phyloP scores from a whole-genome alignment of 805 yeast genomes.

The Candida mattraensis region DNA sequence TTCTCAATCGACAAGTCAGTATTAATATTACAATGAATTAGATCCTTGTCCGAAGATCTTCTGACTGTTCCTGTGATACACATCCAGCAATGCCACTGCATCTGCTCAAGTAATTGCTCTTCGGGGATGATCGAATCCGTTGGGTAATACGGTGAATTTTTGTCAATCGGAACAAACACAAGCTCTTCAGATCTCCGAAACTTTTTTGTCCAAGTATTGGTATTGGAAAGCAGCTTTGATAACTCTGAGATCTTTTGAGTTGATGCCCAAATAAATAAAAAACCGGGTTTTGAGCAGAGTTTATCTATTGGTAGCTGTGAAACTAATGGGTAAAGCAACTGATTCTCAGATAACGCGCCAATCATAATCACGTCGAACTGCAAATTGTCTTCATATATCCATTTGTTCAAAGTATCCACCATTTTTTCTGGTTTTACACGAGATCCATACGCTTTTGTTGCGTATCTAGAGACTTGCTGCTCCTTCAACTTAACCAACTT shows the following conservation, averaged over 20 bases:
- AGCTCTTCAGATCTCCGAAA: constrained; percentile 90
- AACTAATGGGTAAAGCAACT: constrained; percentile 61
- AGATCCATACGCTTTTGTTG: constrained; percentile 66
- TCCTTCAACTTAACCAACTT: constrained; percentile 64
- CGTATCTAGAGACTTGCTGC: constrained; percentile 51
- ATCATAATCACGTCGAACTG: constrained; percentile 91
- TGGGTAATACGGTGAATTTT: constrained; percentile 66
- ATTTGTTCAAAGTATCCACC: constrained; percentile 53
- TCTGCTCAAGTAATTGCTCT: constrained; percentile 57
- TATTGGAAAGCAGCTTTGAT: constrained; percentile 44
- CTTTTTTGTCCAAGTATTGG: constrained; percentile 48
- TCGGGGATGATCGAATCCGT: constrained; percentile 44
- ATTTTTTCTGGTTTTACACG: constrained; percentile 54
- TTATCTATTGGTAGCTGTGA: constrained; percentile 67
- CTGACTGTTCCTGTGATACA: constrained; percentile 94
- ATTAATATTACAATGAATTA: constrained; percentile 90
- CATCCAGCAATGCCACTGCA: constrained; percentile 98
- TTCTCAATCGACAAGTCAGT: constrained; percentile 81
- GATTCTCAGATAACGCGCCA: constrained; percentile 79
- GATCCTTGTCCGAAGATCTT: constrained; percentile 76
- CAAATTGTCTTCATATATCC: constrained; percentile 59
- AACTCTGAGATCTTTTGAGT: constrained; percentile 67
- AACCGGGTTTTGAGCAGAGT: constrained; percentile 82
- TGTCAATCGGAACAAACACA: constrained; percentile 73
- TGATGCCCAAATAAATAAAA: constrained; percentile 85